Percentiles rank a stretch among this genome's conserved stretches.
These are phyloP conservation scores for Diaporthe ilicicola DNA, from an alignment of 2,329 filamentous ascomycete genomes.

Conservation along the genomic window DNA sequence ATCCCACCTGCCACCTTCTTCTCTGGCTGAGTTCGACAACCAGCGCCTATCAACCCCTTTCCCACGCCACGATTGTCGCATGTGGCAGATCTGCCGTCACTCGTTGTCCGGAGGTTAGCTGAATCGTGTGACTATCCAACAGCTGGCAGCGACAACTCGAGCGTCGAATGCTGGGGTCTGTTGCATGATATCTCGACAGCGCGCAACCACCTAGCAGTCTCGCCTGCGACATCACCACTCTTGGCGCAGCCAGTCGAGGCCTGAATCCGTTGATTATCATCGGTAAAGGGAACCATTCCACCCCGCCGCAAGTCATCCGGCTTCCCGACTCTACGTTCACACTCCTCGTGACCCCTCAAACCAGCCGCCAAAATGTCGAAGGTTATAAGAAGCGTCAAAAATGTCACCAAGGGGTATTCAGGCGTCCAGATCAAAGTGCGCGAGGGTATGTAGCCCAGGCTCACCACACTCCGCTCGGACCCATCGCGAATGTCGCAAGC, in stretches of 20 bases:
- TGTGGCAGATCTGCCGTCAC: conserved; percentile 16
- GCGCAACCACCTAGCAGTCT: conserved; percentile 25
- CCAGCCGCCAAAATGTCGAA: conserved; percentile 79
- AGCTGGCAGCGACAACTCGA: background rate
- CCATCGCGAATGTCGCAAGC: conserved; percentile 31
- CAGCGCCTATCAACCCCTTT: conserved; percentile 10
- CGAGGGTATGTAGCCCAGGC: conserved; percentile 74
- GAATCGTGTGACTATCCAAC: conserved; percentile 2
- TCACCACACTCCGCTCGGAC: conserved; percentile 6
- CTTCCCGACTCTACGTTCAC: background rate
- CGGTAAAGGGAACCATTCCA: background rate
- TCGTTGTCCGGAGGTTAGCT: background rate
- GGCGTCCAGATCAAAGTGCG: conserved; percentile 96
- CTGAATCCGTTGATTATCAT: background rate
- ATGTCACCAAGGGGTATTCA: conserved; percentile 99
- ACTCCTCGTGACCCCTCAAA: background rate
- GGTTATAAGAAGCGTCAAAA: conserved; percentile 97
- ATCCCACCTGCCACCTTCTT: conserved; percentile 12
- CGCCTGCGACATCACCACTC: conserved; percentile 21
- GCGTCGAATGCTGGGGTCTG: conserved; percentile 8
- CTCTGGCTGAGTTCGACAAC: conserved; percentile 18
- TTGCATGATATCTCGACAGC: conserved; percentile 24
- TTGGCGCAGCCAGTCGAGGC: background rate
- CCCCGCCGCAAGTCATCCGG: background rate
- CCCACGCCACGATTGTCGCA: conserved; percentile 8